Evolutionary conservation across 208 protist genomes (phyloP), one percentile per base, ranked within the genome.

Genomic region (Trypanosoma lewisi): DNA sequence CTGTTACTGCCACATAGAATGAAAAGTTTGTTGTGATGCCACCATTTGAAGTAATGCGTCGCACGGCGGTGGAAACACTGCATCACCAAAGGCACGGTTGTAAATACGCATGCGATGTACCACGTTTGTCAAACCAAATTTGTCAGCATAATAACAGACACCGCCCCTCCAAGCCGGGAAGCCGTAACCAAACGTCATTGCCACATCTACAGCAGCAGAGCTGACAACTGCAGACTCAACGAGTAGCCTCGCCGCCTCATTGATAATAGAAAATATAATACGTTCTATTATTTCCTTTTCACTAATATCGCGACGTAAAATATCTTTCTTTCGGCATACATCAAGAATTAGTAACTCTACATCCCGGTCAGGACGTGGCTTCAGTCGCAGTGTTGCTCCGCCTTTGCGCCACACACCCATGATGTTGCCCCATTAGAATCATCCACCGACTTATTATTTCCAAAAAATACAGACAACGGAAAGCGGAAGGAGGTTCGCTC

Each of bases 191-290:
- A 88, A 85, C n/a, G 93, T 69, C 19, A 71, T 87, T 14, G 82
- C 77, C 54, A 96, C 74, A 81, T 98, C 96, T 51, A 97, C 74
- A 55, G 95, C 93, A 4, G 78, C 53, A 1, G 86, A 74, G 64
- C 77, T 72, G 14, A 50, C 41, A 37, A 91, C 86, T 25, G 93
- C 71, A 12, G 82, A 82, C 9, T 93, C 93, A 19, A 79, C 55
- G 45, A 98, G 64, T 30, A 96, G 50, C 44, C 75, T 81, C 12
- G 76, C 94, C 9, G 89, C 86, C 70, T 98, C 96, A 75, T 98
- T 97, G 19, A 97, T 69, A 66, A 96, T 81, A 12, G 80, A 71
- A 52, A 97, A 87, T 12, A 97, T 49, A 45, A 94, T 83, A 48
- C 86, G 80, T 47, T 97, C 87, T 16, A 88, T 62, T 25, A 98